These are phyloP conservation scores for Hypoxylon lienhwacheense DNA, from an alignment of 495 filamentous ascomycete species.

Conservation along the genomic window DNA sequence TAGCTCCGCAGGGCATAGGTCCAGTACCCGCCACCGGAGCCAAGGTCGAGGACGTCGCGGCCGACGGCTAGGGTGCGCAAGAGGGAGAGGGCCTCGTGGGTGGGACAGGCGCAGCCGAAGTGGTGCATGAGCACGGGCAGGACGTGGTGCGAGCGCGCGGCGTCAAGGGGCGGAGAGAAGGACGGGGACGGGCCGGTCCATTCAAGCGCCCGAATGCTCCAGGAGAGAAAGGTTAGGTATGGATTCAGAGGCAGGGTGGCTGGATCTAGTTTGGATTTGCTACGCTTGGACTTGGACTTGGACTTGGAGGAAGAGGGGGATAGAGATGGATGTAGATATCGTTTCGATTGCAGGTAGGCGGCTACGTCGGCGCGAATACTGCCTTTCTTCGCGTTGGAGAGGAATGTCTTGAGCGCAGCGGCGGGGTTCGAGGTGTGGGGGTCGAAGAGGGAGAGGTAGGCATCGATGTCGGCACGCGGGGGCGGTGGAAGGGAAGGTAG, in stretches of 20 bases:
- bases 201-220: slow-evolving; percentile 47
- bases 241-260: slow-evolving; percentile 50
- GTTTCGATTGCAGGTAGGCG: slow-evolving; percentile 50
- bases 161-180: slow-evolving; percentile 33
- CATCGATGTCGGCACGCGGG: slow-evolving; percentile 51
- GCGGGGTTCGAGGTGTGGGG: slow-evolving; percentile 52
- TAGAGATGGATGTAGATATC: slow-evolving; percentile 39
- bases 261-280: neutral
- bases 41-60: slow-evolving; percentile 55
- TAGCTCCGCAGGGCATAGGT: slow-evolving; percentile 57
- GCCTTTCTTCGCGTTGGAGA: slow-evolving; percentile 59
- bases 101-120: slow-evolving; percentile 63
- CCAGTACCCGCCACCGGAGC: slow-evolving; percentile 66
- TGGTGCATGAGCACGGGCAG: slow-evolving; percentile 69
- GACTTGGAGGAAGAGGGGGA: slow-evolving; percentile 37
- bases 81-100: slow-evolving; percentile 55
- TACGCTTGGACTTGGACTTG: slow-evolving; percentile 41
- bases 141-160: slow-evolving; percentile 54
- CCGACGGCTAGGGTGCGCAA: slow-evolving; percentile 49
- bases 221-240: slow-evolving; percentile 59
- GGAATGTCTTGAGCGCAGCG: slow-evolving; percentile 56
- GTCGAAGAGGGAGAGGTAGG: slow-evolving; percentile 62
- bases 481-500: slow-evolving; percentile 46
- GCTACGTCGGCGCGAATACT: slow-evolving; percentile 56
- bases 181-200: slow-evolving; percentile 55